A percentile compares a stretch with the other conserved stretches of the same genome.
phyloP scores from a whole-genome alignment of 2,329 filamentous ascomycete genomes.

The Graphilbum ipis-grandicollis region DNA sequence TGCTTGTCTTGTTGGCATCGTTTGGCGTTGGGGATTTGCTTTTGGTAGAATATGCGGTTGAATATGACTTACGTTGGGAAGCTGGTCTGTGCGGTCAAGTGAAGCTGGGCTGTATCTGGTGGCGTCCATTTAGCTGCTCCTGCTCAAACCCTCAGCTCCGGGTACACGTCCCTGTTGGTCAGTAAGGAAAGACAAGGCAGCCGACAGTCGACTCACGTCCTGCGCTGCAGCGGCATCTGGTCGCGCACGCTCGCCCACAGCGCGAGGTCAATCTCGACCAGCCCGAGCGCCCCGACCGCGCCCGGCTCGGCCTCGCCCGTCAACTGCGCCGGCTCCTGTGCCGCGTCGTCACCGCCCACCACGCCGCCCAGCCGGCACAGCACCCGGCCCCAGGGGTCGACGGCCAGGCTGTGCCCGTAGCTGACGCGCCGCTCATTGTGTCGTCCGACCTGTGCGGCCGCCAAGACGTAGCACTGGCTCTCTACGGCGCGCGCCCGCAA shows the following conservation, averaged over 20 bases:
- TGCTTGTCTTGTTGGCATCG: background rate
- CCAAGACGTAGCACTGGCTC: constrained; percentile 73
- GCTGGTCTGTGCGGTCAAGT: too few species aligned
- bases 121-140: too few species aligned
- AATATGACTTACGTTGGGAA: background rate
- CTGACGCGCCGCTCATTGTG: constrained; percentile 48
- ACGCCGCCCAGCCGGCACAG: constrained; percentile 44
- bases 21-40: background rate
- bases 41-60: background rate
- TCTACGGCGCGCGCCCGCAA: constrained; percentile 73
- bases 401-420: constrained; percentile 73
- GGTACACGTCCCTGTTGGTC: constrained; percentile 7
- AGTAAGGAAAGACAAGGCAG: background rate
- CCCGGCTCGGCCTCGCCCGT: constrained; percentile 12
- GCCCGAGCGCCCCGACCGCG: constrained; percentile 29
- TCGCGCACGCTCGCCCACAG: constrained; percentile 28
- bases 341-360: constrained; percentile 20
- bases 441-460: constrained; percentile 62
- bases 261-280: constrained; percentile 35
- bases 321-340: constrained; percentile 13
- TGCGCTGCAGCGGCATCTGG: constrained; percentile 33
- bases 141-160: constrained; percentile 1
- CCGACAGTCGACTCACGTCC: constrained; percentile 30
- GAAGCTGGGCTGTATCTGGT: too few species aligned
- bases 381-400: constrained; percentile 75